Conservation (phyloP, 2,329 filamentous ascomycete species). For the Fusarium nematophilum region DNA sequence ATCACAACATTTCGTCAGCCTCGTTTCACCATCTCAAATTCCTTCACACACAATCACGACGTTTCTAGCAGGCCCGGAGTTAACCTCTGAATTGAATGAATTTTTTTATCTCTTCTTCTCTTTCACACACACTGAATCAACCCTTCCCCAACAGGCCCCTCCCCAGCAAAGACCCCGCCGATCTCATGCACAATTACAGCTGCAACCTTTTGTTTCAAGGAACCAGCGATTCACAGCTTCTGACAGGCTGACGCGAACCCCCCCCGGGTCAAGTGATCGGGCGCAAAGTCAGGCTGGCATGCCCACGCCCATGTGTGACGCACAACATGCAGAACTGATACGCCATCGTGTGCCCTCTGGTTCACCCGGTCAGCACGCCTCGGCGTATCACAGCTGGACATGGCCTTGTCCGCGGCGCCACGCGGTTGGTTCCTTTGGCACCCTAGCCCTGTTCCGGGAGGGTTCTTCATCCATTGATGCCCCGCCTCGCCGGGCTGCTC, state of each 20-base stretch:
- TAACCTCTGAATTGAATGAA: constrained; percentile 25
- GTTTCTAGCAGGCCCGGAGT: constrained; percentile 10
- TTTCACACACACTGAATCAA: neutral
- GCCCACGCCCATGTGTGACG: constrained; percentile 23
- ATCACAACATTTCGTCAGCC: too few species aligned
- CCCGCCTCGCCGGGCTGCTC: neutral
- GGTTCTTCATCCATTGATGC: constrained; percentile 3
- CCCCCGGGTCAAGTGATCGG: constrained; percentile 28
- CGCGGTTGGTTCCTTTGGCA: neutral
- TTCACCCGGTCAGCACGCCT: neutral
- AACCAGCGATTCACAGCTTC: constrained; percentile 21
- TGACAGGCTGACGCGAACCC: constrained; percentile 6
- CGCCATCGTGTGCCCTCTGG: neutral
- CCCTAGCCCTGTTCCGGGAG: neutral
- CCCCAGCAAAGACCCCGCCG: neutral
- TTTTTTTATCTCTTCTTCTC: neutral
- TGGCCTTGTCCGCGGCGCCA: neutral
- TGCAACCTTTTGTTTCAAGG: neutral
- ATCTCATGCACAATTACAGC: constrained; percentile 10
- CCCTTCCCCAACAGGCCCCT: neutral
- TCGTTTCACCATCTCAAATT: too few species aligned
- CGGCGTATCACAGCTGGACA: constrained; percentile 17
- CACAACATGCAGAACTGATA: constrained; percentile 12
- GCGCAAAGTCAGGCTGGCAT: constrained; percentile 5
- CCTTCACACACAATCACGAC: too few species aligned